Percentiles rank a stretch among this genome's conserved stretches.
phyloP scores from a whole-genome alignment of 225 moss, liverwort and hornwort species.

The Bryum argenteum region DNA sequence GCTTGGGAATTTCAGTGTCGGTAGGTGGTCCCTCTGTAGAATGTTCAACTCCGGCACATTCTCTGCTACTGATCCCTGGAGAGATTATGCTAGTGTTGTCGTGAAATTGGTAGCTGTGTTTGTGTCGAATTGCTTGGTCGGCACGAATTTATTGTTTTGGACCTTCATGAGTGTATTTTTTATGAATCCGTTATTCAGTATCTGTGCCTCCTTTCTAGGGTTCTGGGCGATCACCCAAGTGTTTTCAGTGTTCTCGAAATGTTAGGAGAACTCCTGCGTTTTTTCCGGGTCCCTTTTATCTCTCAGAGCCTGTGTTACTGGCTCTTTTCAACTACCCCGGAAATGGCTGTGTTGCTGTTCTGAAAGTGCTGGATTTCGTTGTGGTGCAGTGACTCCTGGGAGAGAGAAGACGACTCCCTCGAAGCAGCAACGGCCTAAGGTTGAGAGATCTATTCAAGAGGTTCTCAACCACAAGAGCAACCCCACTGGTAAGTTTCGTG shows the following conservation, averaged over 20 bases:
- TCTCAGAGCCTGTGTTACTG: too few relatives aligned
- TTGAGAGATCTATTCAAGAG: slow-evolving; percentile 50
- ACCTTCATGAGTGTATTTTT: too few relatives aligned
- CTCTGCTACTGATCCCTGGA: neutral
- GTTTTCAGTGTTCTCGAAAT: too few relatives aligned
- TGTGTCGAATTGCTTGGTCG: too few relatives aligned
- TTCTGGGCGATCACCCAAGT: too few relatives aligned
- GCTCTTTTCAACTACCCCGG: too few relatives aligned
- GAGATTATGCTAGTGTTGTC: neutral
- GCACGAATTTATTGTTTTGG: too few relatives aligned
- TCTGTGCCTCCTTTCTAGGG: too few relatives aligned
- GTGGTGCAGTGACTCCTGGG: slow-evolving; percentile 37
- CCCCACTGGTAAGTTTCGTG: slow-evolving; percentile 30
- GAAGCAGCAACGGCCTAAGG: slow-evolving; percentile 33
- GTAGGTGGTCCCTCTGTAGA: neutral
- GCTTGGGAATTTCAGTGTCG: neutral
- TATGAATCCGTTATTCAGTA: too few relatives aligned
- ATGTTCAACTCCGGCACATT: neutral
- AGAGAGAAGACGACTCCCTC: slow-evolving; percentile 33
- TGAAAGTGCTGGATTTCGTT: neutral
- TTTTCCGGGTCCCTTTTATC: too few relatives aligned
- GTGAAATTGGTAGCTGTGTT: too few relatives aligned
- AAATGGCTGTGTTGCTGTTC: neutral
- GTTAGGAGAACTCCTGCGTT: too few relatives aligned
- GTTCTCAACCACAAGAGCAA: slow-evolving; percentile 50